Conservation (phyloP, 225 moss, liverwort and hornwort species). For the Physcomitrellopsis africana region DNA sequence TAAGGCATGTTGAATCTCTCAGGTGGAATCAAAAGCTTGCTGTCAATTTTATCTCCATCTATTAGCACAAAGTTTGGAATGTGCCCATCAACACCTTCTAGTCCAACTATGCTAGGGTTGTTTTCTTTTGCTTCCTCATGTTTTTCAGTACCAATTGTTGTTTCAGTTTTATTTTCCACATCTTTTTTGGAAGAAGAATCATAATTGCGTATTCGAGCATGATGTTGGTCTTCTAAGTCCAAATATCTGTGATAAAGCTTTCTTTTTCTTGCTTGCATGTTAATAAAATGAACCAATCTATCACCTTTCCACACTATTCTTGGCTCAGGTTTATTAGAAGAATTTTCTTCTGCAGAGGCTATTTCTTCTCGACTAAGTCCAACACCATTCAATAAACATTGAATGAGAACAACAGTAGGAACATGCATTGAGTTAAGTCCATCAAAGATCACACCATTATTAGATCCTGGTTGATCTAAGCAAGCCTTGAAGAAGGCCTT, state of each 20-base stretch:
- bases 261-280: slow-evolving; percentile 50
- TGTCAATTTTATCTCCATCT: slow-evolving; percentile 42
- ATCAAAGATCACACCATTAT: slow-evolving; percentile 74
- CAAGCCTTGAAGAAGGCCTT: slow-evolving; percentile 40
- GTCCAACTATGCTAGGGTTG: not conserved
- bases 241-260: slow-evolving; percentile 60
- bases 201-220: slow-evolving; percentile 50
- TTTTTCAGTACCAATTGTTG: accelerated
- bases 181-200: not conserved
- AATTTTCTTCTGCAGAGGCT: not conserved
- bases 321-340: not conserved
- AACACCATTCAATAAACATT: slow-evolving; percentile 49
- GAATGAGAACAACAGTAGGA: slow-evolving; percentile 50
- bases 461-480: slow-evolving; percentile 49
- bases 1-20: slow-evolving; percentile 50
- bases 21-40: slow-evolving; percentile 36
- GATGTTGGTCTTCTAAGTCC: slow-evolving; percentile 57
- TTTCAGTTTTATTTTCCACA: accelerated
- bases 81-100: not conserved
- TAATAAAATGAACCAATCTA: slow-evolving; percentile 49
- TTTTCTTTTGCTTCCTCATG: not conserved
- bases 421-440: slow-evolving; percentile 60
- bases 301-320: slow-evolving; percentile 66
- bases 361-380: slow-evolving; percentile 57
- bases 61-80: slow-evolving; percentile 13